These are phyloP conservation scores for Pseudopithomyces maydicus DNA, from an alignment of 2,329 filamentous ascomycete species.

Conservation along the genomic window DNA sequence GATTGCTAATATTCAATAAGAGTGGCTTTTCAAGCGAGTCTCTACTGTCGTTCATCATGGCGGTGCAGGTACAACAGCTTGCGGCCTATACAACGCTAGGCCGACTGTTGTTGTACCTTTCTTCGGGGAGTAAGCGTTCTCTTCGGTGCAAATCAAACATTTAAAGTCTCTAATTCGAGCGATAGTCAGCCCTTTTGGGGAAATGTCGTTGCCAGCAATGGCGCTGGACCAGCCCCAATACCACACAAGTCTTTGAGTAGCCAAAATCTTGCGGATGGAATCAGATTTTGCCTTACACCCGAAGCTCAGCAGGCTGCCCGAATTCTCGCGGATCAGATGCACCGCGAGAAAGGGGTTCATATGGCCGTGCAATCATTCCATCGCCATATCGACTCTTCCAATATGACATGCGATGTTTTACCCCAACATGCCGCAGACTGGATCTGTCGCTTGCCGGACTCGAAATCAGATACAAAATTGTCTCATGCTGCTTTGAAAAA, in stretches of 20 bases:
- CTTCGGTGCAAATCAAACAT: not conserved
- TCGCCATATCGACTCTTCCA: slow-evolving; percentile 29
- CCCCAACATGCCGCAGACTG: slow-evolving; percentile 68
- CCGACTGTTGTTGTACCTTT: slow-evolving; percentile 63
- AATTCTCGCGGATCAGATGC: slow-evolving; percentile 30
- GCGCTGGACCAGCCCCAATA: slow-evolving; percentile 58
- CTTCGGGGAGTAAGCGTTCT: slow-evolving; percentile 71
- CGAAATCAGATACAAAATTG: not conserved
- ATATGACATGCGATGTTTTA: slow-evolving; percentile 65
- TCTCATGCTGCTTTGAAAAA: not conserved
- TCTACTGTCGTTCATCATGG: slow-evolving; percentile 83
- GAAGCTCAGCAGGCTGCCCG: slow-evolving; percentile 27
- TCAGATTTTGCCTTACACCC: slow-evolving; percentile 47
- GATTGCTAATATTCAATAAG: slow-evolving; percentile 79
- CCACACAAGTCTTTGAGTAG: slow-evolving; percentile 51
- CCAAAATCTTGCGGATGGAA: slow-evolving; percentile 45
- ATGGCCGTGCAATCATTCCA: slow-evolving; percentile 32
- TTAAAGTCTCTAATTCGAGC: not conserved
- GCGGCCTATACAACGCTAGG: slow-evolving; percentile 41
- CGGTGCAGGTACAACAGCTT: slow-evolving; percentile 66
- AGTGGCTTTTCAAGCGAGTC: slow-evolving; percentile 82
- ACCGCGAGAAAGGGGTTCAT: slow-evolving; percentile 27
- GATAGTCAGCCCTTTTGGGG: slow-evolving; percentile 59
- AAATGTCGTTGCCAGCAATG: slow-evolving; percentile 54
- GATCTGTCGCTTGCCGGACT: not conserved